These are phyloP conservation scores for Boletellus ananas DNA, from an alignment of 768 basidiomycete genomes.

Conservation along the genomic window DNA sequence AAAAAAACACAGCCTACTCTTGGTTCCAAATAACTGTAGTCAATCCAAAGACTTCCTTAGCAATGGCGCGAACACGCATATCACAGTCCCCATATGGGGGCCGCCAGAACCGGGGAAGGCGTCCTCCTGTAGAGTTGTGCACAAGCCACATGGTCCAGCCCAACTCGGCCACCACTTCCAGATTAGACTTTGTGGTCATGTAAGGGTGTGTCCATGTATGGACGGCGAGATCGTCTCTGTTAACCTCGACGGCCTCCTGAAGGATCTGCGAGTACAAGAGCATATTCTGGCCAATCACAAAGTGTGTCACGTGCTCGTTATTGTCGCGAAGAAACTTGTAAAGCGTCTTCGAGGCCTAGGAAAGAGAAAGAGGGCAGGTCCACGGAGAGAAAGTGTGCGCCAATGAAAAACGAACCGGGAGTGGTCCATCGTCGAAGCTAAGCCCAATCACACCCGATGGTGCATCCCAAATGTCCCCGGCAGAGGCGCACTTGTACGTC, in stretches of 20 bases:
- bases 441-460: constrained; percentile 64
- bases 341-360: constrained; percentile 43
- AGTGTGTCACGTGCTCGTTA: constrained; percentile 75
- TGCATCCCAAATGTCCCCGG: constrained; percentile 72
- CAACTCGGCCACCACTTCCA: constrained; percentile 62
- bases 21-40: constrained; percentile 88
- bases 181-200: constrained; percentile 75
- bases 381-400: not conserved
- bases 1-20: constrained; percentile 49
- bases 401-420: constrained; percentile 34
- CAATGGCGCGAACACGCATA: constrained; percentile 79
- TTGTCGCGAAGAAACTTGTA: constrained; percentile 66
- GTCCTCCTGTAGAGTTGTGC: constrained; percentile 76
- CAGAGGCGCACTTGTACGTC: constrained; percentile 60
- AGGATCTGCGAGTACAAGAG: constrained; percentile 54
- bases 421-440: constrained; percentile 82
- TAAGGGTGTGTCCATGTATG: constrained; percentile 69
- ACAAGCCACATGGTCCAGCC: constrained; percentile 82
- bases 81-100: constrained; percentile 87
- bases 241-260: constrained; percentile 42
- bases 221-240: constrained; percentile 38
- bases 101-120: constrained; percentile 76
- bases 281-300: constrained; percentile 85
- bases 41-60: constrained; percentile 81
- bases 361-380: not conserved